Percentiles rank a stretch among this genome's conserved stretches.
phyloP scores from a whole-genome alignment of 805 yeast species.

The Ogataea polymorpha region DNA sequence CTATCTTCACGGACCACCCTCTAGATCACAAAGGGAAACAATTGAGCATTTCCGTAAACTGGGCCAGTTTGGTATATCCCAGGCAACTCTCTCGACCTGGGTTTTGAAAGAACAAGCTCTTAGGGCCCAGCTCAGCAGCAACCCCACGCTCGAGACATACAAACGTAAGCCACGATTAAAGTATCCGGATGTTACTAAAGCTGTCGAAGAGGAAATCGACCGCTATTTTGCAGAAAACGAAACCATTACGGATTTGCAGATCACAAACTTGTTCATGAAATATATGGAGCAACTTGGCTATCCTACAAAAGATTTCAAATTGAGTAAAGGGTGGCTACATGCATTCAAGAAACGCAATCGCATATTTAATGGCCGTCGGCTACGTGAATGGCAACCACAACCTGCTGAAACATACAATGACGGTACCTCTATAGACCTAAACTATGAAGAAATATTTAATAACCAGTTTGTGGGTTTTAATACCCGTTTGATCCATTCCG shows the following conservation, averaged over 20 bases:
- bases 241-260: slow-evolving; percentile 27
- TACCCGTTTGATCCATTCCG: slow-evolving; percentile 36
- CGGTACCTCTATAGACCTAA: not conserved
- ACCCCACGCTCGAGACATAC: slow-evolving; percentile 30
- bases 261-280: slow-evolving; percentile 19
- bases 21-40: slow-evolving; percentile 27
- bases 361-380: slow-evolving; percentile 18
- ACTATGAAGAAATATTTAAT: slow-evolving; percentile 29
- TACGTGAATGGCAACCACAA: not conserved
- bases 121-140: slow-evolving; percentile 21
- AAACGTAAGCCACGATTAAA: slow-evolving; percentile 33
- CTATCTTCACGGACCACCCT: slow-evolving; percentile 32
- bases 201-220: slow-evolving; percentile 30
- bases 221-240: slow-evolving; percentile 14
- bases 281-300: slow-evolving; percentile 24
- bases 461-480: slow-evolving; percentile 33
- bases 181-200: slow-evolving; percentile 33
- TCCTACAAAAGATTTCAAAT: slow-evolving; percentile 19
- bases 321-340: slow-evolving; percentile 35
- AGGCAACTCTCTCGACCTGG: slow-evolving; percentile 37
- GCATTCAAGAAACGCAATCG: slow-evolving; percentile 33
- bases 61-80: slow-evolving; percentile 31
- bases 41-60: slow-evolving; percentile 24
- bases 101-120: slow-evolving; percentile 23
- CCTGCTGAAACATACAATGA: not conserved